Evolutionary conservation across 768 basidiomycete species (phyloP), one percentile per base, ranked within the genome.

Genomic region (Clathrus columnatus): DNA sequence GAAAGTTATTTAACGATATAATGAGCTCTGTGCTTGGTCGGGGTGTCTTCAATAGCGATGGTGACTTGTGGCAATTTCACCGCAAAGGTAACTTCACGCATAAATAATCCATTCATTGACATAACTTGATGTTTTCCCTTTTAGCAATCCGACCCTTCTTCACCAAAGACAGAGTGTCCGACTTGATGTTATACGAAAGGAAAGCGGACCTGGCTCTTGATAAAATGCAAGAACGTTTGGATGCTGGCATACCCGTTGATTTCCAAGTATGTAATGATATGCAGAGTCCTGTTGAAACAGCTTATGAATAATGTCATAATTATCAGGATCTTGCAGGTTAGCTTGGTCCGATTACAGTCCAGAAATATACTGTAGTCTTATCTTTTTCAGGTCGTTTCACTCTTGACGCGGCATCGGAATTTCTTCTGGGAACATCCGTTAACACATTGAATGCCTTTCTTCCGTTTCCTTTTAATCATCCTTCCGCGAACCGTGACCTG

Each of bases 11-110:
- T 48, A 73, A 68, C 46, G 58, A 67, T 20, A 69, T 69, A 16
- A 72, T 78, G 72, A 65, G 67, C 3, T 70, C 74, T 1, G 71
- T 84, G 64, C 72, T 88, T n/a, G 87, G 87, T 3, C 72, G 78
- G 59, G 85, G 86, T 1, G 87, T 89, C 36, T 89, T 89, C 67
- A 87, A 87, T 60, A 79, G 81, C 14, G 82, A 85, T 52, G 83
- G 63, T 47, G 62, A 82, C 68, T 82, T 81, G 56, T 64, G 64
- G 63, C 18, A 23, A 51, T 62, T 55, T 36, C 54, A 55, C 32
- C 45, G 54, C 20, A 55, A 55, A 26, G 36, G 54, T 55, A 17
- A n/a, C n/a, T n/a, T n/a, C n/a, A n/a, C n/a, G n/a, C n/a, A n/a
- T n/a, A n/a, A n/a, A n/a, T n/a, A n/a, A n/a, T n/a, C n/a, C n/a